Conservation (phyloP, 495 filamentous ascomycete species). For the Lasiosphaeria hispida region DNA sequence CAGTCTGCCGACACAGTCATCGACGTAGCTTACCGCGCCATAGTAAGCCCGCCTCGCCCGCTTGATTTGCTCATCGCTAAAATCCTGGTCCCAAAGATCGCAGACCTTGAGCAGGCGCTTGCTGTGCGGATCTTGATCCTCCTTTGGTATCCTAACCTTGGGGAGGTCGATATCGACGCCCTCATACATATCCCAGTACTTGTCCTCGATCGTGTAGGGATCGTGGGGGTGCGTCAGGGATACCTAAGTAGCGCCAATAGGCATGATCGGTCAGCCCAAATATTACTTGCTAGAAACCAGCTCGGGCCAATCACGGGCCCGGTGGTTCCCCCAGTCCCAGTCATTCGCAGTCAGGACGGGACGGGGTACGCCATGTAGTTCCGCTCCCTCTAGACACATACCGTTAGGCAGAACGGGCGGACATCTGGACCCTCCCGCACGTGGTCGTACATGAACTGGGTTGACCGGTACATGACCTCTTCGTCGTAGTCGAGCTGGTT, state of each 20-base stretch:
- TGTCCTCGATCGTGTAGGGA: conserved; percentile 82
- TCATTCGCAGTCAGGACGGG: not conserved
- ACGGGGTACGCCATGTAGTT: not conserved
- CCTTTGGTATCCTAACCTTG: conserved; percentile 66
- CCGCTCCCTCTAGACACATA: conserved; percentile 27
- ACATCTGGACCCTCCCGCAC: conserved; percentile 64
- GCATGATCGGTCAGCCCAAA: conserved; percentile 12
- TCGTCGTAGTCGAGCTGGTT: conserved; percentile 96
- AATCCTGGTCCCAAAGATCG: conserved; percentile 72
- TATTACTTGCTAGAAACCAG: not conserved
- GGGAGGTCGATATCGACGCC: conserved; percentile 80
- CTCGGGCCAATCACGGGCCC: no score
- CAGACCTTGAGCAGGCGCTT: conserved; percentile 76
- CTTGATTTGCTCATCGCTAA: conserved; percentile 76
- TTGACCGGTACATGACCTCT: conserved; percentile 82
- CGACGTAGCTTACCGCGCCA: conserved; percentile 83
- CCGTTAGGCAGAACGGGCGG: conserved; percentile 81
- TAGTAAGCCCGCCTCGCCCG: conserved; percentile 82
- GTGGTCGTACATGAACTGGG: conserved; percentile 80
- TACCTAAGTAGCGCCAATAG: conserved; percentile 41
- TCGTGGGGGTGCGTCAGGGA: conserved; percentile 91
- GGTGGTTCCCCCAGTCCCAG: no score
- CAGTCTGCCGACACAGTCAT: conserved; percentile 80
- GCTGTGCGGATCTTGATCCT: conserved; percentile 79
- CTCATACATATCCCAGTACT: conserved; percentile 88